Percentiles rank a stretch among this genome's conserved stretches.
These are phyloP conservation scores for Aspergillus pseudoviridinutans DNA, from an alignment of 2,329 filamentous ascomycete genomes.

Conservation along the genomic window DNA sequence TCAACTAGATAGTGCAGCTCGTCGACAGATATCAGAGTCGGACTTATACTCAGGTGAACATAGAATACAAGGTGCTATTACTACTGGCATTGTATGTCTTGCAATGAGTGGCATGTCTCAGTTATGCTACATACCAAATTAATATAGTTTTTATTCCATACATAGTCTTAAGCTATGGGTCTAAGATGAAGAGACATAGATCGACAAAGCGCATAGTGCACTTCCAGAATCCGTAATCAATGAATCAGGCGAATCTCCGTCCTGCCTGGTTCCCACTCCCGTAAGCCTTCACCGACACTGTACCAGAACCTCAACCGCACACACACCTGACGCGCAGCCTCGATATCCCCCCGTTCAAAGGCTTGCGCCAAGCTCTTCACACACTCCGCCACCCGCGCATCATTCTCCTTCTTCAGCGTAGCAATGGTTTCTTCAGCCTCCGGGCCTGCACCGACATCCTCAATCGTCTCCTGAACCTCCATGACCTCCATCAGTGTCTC, in stretches of 20 bases:
- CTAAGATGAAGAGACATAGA: background rate
- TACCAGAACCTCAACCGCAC: constrained; percentile 84
- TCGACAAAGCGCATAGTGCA: too few relatives aligned
- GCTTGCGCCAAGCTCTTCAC: constrained; percentile 60
- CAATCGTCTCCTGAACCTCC: constrained; percentile 72
- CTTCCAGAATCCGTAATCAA: constrained; percentile 29
- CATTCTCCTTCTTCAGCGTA: constrained; percentile 64
- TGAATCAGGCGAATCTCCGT: constrained; percentile 52
- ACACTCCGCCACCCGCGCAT: constrained; percentile 60
- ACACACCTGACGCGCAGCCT: constrained; percentile 65
- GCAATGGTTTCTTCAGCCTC: constrained; percentile 57
- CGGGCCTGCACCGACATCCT: constrained; percentile 53
- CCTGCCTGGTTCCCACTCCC: constrained; percentile 80
- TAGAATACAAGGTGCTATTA: background rate
- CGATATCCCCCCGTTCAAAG: constrained; percentile 64
- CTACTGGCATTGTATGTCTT: background rate
- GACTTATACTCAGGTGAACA: too few relatives aligned
- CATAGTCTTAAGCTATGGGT: background rate
- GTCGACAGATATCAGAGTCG: too few relatives aligned
- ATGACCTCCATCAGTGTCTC: constrained; percentile 81
- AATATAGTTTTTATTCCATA: background rate
- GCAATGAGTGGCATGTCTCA: background rate
- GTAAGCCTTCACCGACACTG: constrained; percentile 75
- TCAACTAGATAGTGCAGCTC: too few relatives aligned
- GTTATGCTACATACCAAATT: background rate